These are phyloP conservation scores for Amyloporia xantha DNA, from an alignment of 768 basidiomycete species.

Conservation along the genomic window DNA sequence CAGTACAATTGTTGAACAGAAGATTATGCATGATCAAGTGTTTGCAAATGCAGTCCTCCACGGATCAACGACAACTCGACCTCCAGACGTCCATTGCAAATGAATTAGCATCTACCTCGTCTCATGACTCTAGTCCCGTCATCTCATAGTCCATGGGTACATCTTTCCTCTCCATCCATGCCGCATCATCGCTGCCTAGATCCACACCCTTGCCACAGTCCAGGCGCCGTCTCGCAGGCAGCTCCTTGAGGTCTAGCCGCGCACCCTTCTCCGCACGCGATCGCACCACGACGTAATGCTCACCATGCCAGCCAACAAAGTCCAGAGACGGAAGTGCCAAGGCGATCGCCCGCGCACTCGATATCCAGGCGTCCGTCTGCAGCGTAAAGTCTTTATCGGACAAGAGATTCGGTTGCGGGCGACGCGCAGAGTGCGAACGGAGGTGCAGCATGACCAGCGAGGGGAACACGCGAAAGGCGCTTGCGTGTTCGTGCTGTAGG, in stretches of 20 bases:
- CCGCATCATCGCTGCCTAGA: constrained; percentile 52
- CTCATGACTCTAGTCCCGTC: constrained; percentile 37
- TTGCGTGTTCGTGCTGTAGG: constrained; percentile 47
- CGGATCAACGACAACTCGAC: no score
- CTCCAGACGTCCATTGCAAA: no score
- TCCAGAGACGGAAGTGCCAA: constrained; percentile 45
- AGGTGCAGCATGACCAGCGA: constrained; percentile 57
- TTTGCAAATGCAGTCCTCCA: neutral
- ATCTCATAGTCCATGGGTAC: constrained; percentile 73
- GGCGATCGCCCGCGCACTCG: constrained; percentile 45
- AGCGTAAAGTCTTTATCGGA: constrained; percentile 53
- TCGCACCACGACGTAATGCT: constrained; percentile 60
- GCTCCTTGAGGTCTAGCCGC: constrained; percentile 46
- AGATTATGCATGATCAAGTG: no score
- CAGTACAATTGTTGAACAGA: no score
- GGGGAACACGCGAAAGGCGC: constrained; percentile 39
- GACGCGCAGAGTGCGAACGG: constrained; percentile 37
- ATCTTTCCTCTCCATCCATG: constrained; percentile 66
- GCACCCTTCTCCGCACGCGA: constrained; percentile 7
- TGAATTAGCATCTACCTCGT: neutral
- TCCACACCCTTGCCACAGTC: constrained; percentile 66
- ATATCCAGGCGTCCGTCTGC: constrained; percentile 51
- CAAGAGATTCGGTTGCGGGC: constrained; percentile 51
- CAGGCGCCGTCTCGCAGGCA: constrained; percentile 47
- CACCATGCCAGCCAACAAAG: constrained; percentile 69